Conservation (phyloP, 2,329 filamentous ascomycete genomes). For the Hymenoscyphus fructigenus region DNA sequence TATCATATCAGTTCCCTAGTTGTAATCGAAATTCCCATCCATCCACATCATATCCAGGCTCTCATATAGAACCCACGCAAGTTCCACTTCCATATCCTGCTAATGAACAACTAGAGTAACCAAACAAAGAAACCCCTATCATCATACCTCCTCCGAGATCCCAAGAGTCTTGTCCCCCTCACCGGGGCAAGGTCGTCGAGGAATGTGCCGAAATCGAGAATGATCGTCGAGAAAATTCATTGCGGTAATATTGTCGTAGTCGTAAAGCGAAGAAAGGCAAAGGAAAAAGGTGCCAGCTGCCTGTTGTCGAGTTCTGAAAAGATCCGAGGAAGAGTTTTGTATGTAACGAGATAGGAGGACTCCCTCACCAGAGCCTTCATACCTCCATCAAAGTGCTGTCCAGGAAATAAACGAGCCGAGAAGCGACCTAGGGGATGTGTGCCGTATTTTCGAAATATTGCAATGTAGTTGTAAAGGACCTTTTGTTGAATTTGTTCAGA, state of each 20-base stretch:
- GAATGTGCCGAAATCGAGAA: neutral
- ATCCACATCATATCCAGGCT: no score
- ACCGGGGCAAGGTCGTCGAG: neutral
- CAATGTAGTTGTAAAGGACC: neutral
- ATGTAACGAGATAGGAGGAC: neutral
- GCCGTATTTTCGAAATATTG: neutral
- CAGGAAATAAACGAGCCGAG: neutral
- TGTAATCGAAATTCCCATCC: no score
- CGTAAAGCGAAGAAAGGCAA: neutral
- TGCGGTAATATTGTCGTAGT: neutral
- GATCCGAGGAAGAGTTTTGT: neutral
- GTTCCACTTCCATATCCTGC: neutral
- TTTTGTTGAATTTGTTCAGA: neutral
- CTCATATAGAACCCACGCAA: no score
- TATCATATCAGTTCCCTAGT: no score
- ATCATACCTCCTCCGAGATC: neutral
- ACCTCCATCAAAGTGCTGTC: neutral
- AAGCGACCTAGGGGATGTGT: neutral
- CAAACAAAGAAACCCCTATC: neutral
- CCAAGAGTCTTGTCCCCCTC: neutral
- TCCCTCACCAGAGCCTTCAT: neutral
- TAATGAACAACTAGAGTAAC: neutral
- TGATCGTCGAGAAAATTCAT: neutral
- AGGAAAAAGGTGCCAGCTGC: neutral
- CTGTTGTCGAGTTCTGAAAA: neutral